phyloP scores from a whole-genome alignment of 768 basidiomycete genomes.

The Auriscalpium orientale region DNA sequence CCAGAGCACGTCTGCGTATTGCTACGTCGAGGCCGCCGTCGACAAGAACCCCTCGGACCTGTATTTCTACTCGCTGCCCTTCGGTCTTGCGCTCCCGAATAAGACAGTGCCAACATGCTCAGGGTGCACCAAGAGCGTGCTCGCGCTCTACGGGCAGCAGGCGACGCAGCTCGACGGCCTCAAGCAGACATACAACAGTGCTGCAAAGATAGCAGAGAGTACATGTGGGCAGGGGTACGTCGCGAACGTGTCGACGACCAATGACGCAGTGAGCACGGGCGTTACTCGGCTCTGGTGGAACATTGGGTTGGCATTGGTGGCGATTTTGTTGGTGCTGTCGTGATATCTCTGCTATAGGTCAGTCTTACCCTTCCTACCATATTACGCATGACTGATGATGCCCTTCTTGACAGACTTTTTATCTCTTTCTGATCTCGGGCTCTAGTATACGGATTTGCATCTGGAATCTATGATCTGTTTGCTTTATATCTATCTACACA shows the following conservation, averaged over 20 bases:
- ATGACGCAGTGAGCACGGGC: neutral
- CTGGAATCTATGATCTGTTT: too few relatives aligned
- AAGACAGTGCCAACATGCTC: conserved; percentile 50
- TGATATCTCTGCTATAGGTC: neutral
- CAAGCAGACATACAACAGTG: conserved; percentile 39
- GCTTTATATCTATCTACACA: too few relatives aligned
- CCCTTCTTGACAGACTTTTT: too few relatives aligned
- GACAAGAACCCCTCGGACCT: conserved; percentile 53
- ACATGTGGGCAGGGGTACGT: conserved; percentile 49
- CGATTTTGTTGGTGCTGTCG: neutral
- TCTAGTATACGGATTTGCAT: too few relatives aligned
- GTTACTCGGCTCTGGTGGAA: neutral
- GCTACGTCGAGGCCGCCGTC: conserved; percentile 60
- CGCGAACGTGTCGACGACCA: neutral
- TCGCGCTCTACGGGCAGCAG: conserved; percentile 45
- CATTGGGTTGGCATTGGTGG: neutral
- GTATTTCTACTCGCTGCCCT: conserved; percentile 66
- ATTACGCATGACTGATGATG: too few relatives aligned
- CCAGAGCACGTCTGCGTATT: conserved; percentile 56
- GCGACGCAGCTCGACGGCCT: conserved; percentile 30
- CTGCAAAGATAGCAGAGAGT: conserved; percentile 36
- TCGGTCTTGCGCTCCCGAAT: conserved; percentile 47
- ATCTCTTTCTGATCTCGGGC: too few relatives aligned
- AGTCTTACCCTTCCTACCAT: neutral
- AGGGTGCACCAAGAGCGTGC: conserved; percentile 50